phyloP scores from a whole-genome alignment of 1,284 basidiomycete species.

The Naganishia sp. region DNA sequence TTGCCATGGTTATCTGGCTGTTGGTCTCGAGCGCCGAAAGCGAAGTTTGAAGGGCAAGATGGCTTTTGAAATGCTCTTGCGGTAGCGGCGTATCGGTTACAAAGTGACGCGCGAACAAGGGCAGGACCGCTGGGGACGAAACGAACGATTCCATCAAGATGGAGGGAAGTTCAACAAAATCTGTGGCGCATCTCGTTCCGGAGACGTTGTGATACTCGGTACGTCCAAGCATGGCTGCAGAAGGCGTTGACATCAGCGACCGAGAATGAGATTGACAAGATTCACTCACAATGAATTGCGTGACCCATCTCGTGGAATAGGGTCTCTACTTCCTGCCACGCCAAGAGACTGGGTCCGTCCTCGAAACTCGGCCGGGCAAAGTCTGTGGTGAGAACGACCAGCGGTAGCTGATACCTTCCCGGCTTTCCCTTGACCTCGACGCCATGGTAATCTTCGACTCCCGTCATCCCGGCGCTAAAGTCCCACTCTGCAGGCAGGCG shows the following conservation, averaged over 20 bases:
- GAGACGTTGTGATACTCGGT: constrained; percentile 98
- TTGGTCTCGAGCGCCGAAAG: constrained; percentile 71
- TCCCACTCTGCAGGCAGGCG: constrained; percentile 47
- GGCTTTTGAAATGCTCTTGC: constrained; percentile 59
- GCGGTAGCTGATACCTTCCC: constrained; percentile 80
- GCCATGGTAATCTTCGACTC: constrained; percentile 37
- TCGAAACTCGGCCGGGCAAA: constrained; percentile 68
- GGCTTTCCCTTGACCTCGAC: constrained; percentile 57
- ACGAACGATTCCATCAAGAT: constrained; percentile 98
- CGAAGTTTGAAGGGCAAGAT: constrained; percentile 53
- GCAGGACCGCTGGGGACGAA: constrained; percentile 76
- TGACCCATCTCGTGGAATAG: constrained; percentile 99
- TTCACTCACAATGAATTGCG: constrained; percentile 89
- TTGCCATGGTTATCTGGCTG: constrained; percentile 85
- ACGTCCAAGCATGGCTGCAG: constrained; percentile 89
- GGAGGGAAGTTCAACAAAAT: constrained; percentile 96
- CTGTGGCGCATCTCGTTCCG: constrained; percentile 96
- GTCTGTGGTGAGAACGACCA: constrained; percentile 89
- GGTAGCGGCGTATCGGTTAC: constrained; percentile 68
- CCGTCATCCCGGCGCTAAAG: constrained; percentile 41
- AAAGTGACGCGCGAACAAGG: constrained; percentile 68
- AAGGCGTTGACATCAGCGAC: constrained; percentile 14
- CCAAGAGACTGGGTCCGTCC: constrained; percentile 71
- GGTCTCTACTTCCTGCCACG: constrained; percentile 93
- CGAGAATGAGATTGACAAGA: not conserved